Evolutionary conservation across 805 yeast species (phyloP), one percentile per base, ranked within the genome.

Genomic region (Candida sphagnicola): DNA sequence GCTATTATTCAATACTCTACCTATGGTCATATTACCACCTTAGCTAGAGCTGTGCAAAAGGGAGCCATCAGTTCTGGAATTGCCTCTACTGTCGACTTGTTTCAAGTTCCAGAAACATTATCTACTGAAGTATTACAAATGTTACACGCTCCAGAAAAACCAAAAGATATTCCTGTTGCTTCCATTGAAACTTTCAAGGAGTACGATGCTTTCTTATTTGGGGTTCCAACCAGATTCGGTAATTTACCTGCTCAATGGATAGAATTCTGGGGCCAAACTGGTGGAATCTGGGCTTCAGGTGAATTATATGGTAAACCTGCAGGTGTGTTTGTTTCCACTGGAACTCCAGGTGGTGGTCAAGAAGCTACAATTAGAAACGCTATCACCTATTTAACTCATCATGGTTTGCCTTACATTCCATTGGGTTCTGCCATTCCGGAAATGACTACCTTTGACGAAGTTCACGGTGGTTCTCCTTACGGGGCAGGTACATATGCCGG

Each of bases 381-480:
- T 4, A 45, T 86, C 47, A 72, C 82, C 30, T 74, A 77, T 24
- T 65, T 82, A 50, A 74, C 70, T 34, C 95, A 86, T 59, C 93
- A 85, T 50, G 95, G 95, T 51, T 70, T 85, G 62, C 72, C 80
- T 41, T 85, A 61, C 59, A 77, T 86, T 34, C 95, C 95, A 44
- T 70, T 85, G 49, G 95, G 95, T 44, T 86, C 80, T 66, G 74
- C 70, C 45, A 59, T 80, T 61, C 72, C 74, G 8, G 72, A 72
- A 48, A 53, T 81, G 46, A 62, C 84, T 31, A 71, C 70, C 61
- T 53, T 81, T 31, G 75, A 72, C 3, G 88, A 84, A 65, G 72
- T 78, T 35, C 95, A 83, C 57, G 95, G 95, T 47, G 85, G 85
- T 40, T 76, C 89, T 16, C 77, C 95, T 33, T 87, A 89, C 88